Percentiles rank a stretch among this genome's conserved stretches.
Evolutionary conservation across 176 grass and related monocot genomes (phyloP).

Genomic region (Cocos nucifera): DNA sequence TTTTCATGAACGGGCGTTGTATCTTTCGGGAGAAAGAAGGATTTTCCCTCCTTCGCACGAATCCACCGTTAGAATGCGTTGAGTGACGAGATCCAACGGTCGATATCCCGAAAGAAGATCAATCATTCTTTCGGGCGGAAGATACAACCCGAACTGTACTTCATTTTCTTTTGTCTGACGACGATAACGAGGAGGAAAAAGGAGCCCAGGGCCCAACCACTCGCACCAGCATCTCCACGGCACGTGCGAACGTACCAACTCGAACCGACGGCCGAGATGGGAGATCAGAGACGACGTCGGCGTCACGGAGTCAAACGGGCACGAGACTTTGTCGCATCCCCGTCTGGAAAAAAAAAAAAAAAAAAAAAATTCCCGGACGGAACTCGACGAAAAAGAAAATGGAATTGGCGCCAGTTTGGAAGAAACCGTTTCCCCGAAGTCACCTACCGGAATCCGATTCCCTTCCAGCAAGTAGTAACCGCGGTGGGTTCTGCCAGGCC

Average conservation of each 20-base stretch:
- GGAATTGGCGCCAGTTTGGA: no score
- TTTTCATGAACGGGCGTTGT: background rate
- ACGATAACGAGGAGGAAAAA: conserved; percentile 7
- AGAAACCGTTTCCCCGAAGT: no score
- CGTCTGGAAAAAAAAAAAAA: background rate
- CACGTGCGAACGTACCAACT: conserved; percentile 11
- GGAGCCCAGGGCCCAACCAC: conserved; percentile 28
- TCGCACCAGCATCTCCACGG: conserved; percentile 1
- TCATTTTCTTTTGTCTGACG: background rate
- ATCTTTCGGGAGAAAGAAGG: no score
- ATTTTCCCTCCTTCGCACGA: no score
- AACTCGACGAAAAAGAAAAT: background rate
- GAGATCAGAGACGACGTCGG: background rate
- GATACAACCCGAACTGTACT: no score
- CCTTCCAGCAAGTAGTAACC: no score
- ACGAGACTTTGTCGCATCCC: background rate
- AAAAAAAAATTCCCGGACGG: background rate
- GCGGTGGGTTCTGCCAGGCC: no score
- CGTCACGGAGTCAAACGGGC: conserved; percentile 15
- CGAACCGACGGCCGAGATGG: background rate
- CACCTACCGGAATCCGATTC: no score
- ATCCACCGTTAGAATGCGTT: no score
- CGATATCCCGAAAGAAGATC: no score
- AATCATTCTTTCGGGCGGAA: no score
- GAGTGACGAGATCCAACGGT: no score